phyloP scores from a whole-genome alignment of 2,329 filamentous ascomycete genomes.

The Neocucurbitaria cava region DNA sequence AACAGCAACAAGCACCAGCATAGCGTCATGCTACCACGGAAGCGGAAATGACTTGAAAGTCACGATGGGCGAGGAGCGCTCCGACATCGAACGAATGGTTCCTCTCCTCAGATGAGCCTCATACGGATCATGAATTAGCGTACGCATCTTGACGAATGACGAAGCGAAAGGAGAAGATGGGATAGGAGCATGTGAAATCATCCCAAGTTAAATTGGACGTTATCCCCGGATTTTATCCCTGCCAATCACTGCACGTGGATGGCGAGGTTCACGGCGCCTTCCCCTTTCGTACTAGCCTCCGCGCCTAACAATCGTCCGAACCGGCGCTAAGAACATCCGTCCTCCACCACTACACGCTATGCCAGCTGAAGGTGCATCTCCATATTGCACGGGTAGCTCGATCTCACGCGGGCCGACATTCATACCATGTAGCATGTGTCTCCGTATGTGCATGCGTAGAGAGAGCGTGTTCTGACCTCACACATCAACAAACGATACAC shows the following conservation, averaged over 20 bases:
- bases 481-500: too few species aligned
- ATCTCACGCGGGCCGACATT: background rate
- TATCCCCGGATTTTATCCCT: conserved; percentile 21
- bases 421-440: background rate
- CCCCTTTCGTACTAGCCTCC: conserved; percentile 20
- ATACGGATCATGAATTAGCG: conserved; percentile 16
- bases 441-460: background rate
- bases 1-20: conserved; percentile 14
- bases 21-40: conserved; percentile 19
- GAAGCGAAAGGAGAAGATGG: too few species aligned
- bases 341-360: conserved; percentile 2
- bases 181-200: conserved; percentile 20
- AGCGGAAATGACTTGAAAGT: conserved; percentile 3
- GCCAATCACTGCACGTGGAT: conserved; percentile 22
- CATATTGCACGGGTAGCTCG: background rate
- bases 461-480: too few species aligned
- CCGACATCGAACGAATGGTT: conserved; percentile 23
- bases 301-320: conserved; percentile 5
- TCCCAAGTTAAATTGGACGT: conserved; percentile 15
- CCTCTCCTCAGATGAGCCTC: conserved; percentile 15
- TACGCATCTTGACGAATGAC: conserved; percentile 15
- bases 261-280: conserved; percentile 16
- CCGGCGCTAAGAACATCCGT: conserved; percentile 1
- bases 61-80: conserved; percentile 15
- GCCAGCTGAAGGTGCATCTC: conserved; percentile 4